phyloP scores from a whole-genome alignment of 179 eudicot genomes.

The Silene noctiflora region DNA sequence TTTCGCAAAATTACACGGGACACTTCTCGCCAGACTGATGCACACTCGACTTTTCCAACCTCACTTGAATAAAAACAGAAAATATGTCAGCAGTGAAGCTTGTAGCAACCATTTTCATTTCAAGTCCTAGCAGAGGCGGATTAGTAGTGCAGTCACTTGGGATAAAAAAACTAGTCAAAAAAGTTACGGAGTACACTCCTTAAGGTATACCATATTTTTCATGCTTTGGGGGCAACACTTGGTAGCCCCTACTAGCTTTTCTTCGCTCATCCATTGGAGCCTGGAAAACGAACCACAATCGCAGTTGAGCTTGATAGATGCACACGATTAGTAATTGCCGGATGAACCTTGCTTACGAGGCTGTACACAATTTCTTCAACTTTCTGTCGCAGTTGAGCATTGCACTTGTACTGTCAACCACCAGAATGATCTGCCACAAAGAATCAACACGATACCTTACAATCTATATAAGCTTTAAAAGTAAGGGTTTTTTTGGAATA shows the following conservation, averaged over 20 bases:
- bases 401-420: conserved; percentile 76
- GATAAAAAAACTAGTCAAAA: no score
- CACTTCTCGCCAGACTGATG: neutral
- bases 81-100: neutral
- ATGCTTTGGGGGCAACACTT: no score
- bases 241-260: no score
- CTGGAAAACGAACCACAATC: neutral
- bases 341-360: conserved; percentile 16
- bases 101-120: neutral
- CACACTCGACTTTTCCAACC: neutral
- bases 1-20: neutral
- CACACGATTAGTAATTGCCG: neutral
- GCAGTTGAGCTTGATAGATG: neutral
- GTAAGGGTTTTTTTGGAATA: no score
- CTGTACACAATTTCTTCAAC: conserved; percentile 40
- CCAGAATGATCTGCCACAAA: conserved; percentile 63
- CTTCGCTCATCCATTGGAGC: no score
- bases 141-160: no score
- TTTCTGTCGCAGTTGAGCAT: conserved; percentile 83
- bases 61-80: neutral
- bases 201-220: no score
- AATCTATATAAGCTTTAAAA: neutral
- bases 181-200: no score
- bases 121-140: neutral
- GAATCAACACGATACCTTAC: neutral